Evolutionary conservation across 2,329 filamentous ascomycete species (phyloP), one percentile per base, ranked within the genome.

Genomic region (Fusarium nematophilum): DNA sequence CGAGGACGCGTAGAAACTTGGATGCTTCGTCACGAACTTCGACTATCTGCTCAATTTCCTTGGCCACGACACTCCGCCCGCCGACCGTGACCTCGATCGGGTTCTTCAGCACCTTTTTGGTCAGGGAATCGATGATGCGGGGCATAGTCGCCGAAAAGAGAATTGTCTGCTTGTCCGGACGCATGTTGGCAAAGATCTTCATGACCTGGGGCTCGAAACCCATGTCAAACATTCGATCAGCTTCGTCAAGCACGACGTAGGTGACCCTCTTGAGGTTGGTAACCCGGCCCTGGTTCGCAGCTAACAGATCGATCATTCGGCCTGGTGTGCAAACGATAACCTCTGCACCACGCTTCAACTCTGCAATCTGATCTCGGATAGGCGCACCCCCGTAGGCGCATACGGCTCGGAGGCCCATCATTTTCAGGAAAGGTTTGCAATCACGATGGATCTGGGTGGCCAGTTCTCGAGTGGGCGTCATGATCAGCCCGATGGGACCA

Each of bases 151-250:
- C 95, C 0, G 95, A 98, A 75, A 98, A 99, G 18, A 98, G 83
- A 45, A 98, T 93, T 1, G 93, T 97, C 73, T 99, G 95, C 44
- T 91, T 89, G 73, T 97, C 91, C 1, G 95, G 93, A 40, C 95
- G 89, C 73, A 97, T 90, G 70, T 95, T 97, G 64, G 88, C 87
- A 72, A 98, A 88, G 54, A 99, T 95, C 76, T 96, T 97, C 87
- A 95, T 95, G 48, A 99, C 93, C 75, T 99, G 95, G 3, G 95
- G 94, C 76, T 97, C 94, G 71, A 99, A 99, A 11, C 95, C 95
- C 95, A 99, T 98, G 74, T 99, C 95, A 73, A 98, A 97, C 95
- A 99, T 98, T 59, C 95, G 90, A 76, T 99, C 95, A 40, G 95
- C 95, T 78, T 99, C 95, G 72, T 99, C 95, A 31, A 99, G 85